Evolutionary conservation across 1,284 basidiomycete genomes (phyloP).

Genomic region (Megacollybia platyphylla): DNA sequence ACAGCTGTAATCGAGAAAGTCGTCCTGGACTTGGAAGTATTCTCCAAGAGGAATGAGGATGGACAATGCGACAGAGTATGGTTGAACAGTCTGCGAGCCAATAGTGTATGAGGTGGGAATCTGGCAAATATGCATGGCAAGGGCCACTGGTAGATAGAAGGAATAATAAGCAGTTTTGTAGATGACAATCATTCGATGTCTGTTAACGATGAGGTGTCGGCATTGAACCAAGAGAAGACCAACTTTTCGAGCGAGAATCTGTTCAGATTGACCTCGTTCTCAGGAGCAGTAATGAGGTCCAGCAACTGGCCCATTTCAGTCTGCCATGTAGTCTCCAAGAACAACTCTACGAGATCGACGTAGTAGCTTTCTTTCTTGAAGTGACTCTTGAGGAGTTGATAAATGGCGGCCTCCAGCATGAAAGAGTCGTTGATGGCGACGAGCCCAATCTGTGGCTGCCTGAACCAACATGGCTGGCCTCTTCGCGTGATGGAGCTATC

Average conservation of each 20-base stretch:
- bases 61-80: slow-evolving; percentile 71
- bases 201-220: slow-evolving; percentile 16
- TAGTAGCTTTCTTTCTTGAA: slow-evolving; percentile 81
- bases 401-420: slow-evolving; percentile 95
- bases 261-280: slow-evolving; percentile 77
- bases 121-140: slow-evolving; percentile 77
- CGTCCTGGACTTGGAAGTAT: slow-evolving; percentile 99
- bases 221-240: slow-evolving; percentile 9
- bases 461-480: slow-evolving; percentile 98
- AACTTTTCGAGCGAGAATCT: slow-evolving; percentile 84
- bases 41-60: slow-evolving; percentile 92
- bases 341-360: slow-evolving; percentile 81
- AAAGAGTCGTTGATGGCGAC: slow-evolving; percentile 96
- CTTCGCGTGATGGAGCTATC: slow-evolving; percentile 88
- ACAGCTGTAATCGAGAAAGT: slow-evolving; percentile 90
- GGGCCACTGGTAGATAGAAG: slow-evolving; percentile 96
- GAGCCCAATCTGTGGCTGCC: slow-evolving; percentile 61
- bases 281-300: slow-evolving; percentile 91
- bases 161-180: slow-evolving; percentile 99
- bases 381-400: slow-evolving; percentile 80
- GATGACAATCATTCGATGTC: slow-evolving; percentile 87
- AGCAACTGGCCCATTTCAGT: slow-evolving; percentile 96
- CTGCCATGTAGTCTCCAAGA: slow-evolving; percentile 89
- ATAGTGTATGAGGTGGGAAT: slow-evolving; percentile 44
- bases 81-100: slow-evolving; percentile 19